phyloP scores from a whole-genome alignment of 1,139 yeast genomes.

The Scheffersomyces segobiensis region DNA sequence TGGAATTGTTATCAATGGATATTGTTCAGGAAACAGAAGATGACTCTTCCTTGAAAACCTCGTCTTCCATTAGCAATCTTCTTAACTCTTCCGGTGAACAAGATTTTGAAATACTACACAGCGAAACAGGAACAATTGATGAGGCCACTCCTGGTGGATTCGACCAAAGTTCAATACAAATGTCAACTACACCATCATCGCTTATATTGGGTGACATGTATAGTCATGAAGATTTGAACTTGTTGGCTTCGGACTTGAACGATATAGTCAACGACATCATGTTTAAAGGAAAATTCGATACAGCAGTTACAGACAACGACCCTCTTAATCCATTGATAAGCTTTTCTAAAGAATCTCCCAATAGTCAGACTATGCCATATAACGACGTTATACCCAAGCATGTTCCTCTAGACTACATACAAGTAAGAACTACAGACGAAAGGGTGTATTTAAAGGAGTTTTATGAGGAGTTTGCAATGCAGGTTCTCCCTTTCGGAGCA shows the following conservation, averaged over 20 bases:
- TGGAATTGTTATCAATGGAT: not conserved
- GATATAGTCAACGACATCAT: constrained; percentile 44
- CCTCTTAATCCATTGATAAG: not conserved
- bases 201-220: constrained; percentile 13
- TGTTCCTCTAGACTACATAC: constrained; percentile 37
- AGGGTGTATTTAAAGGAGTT: constrained; percentile 56
- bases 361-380: not conserved
- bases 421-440: constrained; percentile 40
- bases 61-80: not conserved
- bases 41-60: not conserved
- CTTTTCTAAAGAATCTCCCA: not conserved
- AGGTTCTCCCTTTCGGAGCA: constrained; percentile 66
- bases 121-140: not conserved
- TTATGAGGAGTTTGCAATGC: constrained; percentile 57
- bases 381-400: constrained; percentile 25
- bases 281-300: constrained; percentile 6
- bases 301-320: not conserved
- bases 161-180: not conserved
- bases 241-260: constrained; percentile 44
- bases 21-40: not conserved
- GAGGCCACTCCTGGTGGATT: not conserved
- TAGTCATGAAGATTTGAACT: constrained; percentile 35
- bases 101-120: not conserved
- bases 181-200: constrained; percentile 3
- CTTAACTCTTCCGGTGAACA: not conserved